These are phyloP conservation scores for Dissophora ornata DNA, from an alignment of 192 early-diverging fungal species.

Conservation along the genomic window DNA sequence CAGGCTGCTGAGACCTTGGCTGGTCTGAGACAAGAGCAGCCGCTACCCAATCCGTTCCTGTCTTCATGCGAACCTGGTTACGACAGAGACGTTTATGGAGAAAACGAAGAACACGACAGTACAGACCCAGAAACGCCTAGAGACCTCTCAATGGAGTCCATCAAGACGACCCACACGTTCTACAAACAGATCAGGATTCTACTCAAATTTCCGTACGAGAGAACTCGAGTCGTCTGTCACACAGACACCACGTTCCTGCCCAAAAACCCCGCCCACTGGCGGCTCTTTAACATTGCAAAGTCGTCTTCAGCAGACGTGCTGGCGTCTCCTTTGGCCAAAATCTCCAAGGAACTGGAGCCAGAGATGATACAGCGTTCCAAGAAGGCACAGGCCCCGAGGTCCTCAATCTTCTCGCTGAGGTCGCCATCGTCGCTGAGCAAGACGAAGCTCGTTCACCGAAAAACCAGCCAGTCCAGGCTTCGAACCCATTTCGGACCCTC, in stretches of 20 bases:
- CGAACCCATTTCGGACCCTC: neutral
- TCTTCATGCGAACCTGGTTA: neutral
- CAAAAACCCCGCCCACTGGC: constrained; percentile 45
- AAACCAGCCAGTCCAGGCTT: neutral
- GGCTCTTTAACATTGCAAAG: constrained; percentile 56
- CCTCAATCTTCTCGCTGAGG: constrained; percentile 13
- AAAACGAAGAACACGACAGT: constrained; percentile 9
- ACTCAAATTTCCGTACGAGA: constrained; percentile 56
- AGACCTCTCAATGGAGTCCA: neutral
- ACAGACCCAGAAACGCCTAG: constrained; percentile 6
- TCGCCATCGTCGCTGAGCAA: neutral
- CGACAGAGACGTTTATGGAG: constrained; percentile 7
- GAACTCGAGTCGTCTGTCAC: constrained; percentile 58
- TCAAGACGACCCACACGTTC: constrained; percentile 8
- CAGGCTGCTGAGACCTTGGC: constrained; percentile 30
- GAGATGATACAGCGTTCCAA: constrained; percentile 17
- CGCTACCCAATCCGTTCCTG: constrained; percentile 19
- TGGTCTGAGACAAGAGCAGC: constrained; percentile 7
- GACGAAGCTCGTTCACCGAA: neutral
- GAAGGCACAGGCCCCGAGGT: neutral
- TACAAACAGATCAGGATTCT: constrained; percentile 54
- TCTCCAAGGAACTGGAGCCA: constrained; percentile 19
- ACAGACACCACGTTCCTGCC: constrained; percentile 59
- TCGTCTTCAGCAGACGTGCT: constrained; percentile 28
- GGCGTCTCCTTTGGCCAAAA: constrained; percentile 19